These are phyloP conservation scores for Cymbidium sinense DNA, from an alignment of 106 monocot genomes.

Conservation along the genomic window DNA sequence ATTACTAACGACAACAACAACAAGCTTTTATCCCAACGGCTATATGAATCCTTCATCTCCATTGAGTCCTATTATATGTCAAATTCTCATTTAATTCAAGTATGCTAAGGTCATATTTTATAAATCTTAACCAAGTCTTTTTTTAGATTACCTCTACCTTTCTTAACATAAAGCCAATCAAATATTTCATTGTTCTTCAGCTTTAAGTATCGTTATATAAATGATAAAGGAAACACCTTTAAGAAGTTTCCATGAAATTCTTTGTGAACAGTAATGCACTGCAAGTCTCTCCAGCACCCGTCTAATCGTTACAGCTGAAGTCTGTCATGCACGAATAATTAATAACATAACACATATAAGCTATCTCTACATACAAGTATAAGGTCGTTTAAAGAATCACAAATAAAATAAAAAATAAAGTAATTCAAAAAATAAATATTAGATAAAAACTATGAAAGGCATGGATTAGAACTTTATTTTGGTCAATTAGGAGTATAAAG, in stretches of 20 bases:
- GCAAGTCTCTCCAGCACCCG: conserved; percentile 77
- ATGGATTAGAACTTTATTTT: not conserved
- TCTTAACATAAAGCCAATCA: no score
- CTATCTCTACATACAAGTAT: not conserved
- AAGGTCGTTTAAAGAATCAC: not conserved
- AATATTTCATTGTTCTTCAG: no score
- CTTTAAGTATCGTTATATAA: not conserved
- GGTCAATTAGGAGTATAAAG: not conserved
- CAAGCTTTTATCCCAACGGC: no score
- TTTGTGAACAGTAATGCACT: conserved; percentile 74
- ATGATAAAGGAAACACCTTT: conserved; percentile 49
- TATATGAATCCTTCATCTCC: no score
- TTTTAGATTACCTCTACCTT: no score
- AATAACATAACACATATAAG: not conserved
- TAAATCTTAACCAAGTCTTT: no score
- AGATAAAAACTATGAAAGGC: not conserved
- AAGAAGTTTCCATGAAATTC: conserved; percentile 97
- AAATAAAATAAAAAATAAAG: not conserved
- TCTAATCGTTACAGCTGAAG: conserved; percentile 68
- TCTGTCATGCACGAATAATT: conserved; percentile 33
- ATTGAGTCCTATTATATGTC: no score
- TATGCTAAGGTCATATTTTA: no score
- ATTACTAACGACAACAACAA: no score
- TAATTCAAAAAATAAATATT: not conserved
- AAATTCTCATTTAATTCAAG: no score